A percentile compares a stretch with the other conserved stretches of the same genome.
Conservation (phyloP, 2,329 filamentous ascomycete species). For the Microcyclospora pomicola region DNA sequence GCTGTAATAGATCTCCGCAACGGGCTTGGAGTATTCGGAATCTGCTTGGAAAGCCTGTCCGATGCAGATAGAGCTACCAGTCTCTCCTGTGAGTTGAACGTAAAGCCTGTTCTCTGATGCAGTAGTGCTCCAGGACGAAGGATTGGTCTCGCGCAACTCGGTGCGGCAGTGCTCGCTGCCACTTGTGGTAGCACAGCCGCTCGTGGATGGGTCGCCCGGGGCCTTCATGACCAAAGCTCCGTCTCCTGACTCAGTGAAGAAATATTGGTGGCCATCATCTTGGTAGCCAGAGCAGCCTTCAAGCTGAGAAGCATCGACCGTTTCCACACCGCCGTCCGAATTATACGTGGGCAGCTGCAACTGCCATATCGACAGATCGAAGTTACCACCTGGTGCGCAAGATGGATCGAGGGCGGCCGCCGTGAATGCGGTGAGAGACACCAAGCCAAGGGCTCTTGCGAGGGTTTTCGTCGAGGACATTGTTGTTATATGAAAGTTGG, state of each 20-base stretch:
- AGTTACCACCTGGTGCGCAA: conserved; percentile 1
- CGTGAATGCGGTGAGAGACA: not conserved
- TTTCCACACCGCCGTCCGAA: not conserved
- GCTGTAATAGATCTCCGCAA: not conserved
- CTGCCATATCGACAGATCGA: not conserved
- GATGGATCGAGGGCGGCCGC: not conserved
- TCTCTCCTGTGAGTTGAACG: not conserved
- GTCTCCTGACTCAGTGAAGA: conserved; percentile 1
- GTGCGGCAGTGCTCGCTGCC: not conserved
- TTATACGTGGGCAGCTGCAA: not conserved
- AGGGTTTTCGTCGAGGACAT: too few relatives aligned
- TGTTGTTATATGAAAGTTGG: too few relatives aligned
- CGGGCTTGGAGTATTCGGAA: not conserved
- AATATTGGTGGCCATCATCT: not conserved
- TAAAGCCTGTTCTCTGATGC: not conserved
- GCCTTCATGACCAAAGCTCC: conserved; percentile 1
- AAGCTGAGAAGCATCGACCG: not conserved
- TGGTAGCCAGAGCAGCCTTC: not conserved
- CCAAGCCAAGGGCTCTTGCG: not conserved
- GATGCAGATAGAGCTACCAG: not conserved
- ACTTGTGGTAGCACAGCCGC: not conserved
- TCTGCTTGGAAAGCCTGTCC: not conserved
- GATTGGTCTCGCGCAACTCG: not conserved
- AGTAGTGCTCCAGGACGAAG: not conserved
- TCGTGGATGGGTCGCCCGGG: not conserved